phyloP scores from a whole-genome alignment of 345 rosid genomes.

The Populus ilicifolia region DNA sequence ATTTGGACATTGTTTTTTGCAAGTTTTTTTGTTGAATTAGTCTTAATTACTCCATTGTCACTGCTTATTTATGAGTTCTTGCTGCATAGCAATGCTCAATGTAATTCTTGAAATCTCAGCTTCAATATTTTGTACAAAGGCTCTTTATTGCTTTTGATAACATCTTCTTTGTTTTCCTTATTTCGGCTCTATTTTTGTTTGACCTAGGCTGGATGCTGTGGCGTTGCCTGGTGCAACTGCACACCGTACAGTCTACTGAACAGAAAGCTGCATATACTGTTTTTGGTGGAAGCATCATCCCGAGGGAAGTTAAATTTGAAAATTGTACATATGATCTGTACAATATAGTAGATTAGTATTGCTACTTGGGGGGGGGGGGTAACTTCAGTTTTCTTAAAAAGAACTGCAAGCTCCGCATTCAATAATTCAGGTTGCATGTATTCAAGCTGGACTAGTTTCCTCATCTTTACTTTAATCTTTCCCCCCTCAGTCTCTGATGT shows the following conservation, averaged over 20 bases:
- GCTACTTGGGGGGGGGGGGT: neutral
- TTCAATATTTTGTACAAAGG: neutral
- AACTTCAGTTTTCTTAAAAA: neutral
- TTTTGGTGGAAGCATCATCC: neutral
- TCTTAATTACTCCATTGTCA: neutral
- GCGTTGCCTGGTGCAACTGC: neutral
- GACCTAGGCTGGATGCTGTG: neutral
- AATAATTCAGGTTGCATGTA: neutral
- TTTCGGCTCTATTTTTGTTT: neutral
- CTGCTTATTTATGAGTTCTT: neutral
- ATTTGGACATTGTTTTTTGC: neutral
- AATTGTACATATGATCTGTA: neutral
- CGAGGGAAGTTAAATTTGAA: neutral
- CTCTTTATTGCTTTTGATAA: neutral
- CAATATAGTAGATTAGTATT: neutral
- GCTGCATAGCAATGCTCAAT: too few species aligned
- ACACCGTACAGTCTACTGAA: slow-evolving; percentile 6
- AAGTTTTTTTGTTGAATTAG: neutral
- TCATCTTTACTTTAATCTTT: neutral
- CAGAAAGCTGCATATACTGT: neutral
- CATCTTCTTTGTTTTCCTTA: neutral
- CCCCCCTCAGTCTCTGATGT: too few species aligned
- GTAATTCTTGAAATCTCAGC: neutral
- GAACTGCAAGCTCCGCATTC: neutral
- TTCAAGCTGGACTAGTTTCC: neutral